phyloP scores from a whole-genome alignment of 2,329 filamentous ascomycete genomes.

The Calonectria fujianensis region DNA sequence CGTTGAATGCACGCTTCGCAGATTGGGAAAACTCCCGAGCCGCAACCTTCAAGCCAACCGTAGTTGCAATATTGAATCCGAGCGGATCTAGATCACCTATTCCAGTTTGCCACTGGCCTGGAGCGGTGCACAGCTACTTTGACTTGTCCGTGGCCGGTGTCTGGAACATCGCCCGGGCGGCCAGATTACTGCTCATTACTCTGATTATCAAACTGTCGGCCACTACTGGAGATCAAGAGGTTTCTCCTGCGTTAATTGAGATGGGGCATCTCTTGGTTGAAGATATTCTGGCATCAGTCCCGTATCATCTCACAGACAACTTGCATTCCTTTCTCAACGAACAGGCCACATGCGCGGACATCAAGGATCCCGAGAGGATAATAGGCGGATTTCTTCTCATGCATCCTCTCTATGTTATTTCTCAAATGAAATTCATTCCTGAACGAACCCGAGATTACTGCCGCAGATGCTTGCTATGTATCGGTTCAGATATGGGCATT shows the following conservation, averaged over 20 bases:
- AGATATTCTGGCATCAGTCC: conserved; percentile 24
- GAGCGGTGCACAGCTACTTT: conserved; percentile 12
- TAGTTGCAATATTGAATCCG: neutral
- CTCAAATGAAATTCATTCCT: conserved; percentile 8
- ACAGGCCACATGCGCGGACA: neutral
- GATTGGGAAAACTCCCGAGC: neutral
- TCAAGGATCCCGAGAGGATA: neutral
- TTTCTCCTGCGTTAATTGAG: neutral
- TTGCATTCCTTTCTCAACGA: conserved; percentile 7
- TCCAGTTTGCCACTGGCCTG: conserved; percentile 16
- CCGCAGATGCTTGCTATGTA: conserved; percentile 18
- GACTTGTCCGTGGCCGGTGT: conserved; percentile 10
- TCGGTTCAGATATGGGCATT: conserved; percentile 27
- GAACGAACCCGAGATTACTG: conserved; percentile 5
- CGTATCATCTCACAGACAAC: conserved; percentile 24
- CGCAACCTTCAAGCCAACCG: conserved; percentile 4
- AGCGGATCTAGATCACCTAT: neutral
- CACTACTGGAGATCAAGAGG: neutral
- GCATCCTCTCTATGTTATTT: conserved; percentile 13
- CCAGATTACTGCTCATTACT: conserved; percentile 4
- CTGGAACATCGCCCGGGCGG: conserved; percentile 15
- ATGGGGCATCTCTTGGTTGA: neutral
- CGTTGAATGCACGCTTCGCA: neutral
- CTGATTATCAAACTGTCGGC: conserved; percentile 6
- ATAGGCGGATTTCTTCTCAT: conserved; percentile 24